Evolutionary conservation across 2,329 filamentous ascomycete species (phyloP), one percentile per base, ranked within the genome.

Genomic region (Verticillium zaregamsianum): DNA sequence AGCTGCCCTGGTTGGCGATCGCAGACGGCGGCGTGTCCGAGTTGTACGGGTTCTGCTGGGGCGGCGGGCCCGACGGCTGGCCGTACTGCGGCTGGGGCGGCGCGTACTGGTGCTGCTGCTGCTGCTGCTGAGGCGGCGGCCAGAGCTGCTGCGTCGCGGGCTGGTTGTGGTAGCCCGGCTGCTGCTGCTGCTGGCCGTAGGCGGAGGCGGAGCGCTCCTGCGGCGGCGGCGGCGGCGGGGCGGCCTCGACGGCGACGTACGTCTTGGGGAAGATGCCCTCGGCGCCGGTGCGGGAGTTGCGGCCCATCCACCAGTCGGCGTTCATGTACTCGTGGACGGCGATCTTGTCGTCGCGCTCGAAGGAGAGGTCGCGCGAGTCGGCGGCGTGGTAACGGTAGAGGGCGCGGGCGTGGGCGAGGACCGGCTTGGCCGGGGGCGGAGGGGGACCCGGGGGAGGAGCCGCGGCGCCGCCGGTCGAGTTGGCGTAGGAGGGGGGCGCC

Each of bases 241-340:
- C 87, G 67, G 90, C 82, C 68, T 93, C 88, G 59, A 90, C 77
- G 59, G 91, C 80, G 65, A 96, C 93, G 73, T 98, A 98, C 74
- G 86, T 92, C 68, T 90, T 86, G n/a, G 94, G 94, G 83, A 98
- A 98, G 74, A 98, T 97, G 69, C 94, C 94, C 78, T 96, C 92
- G 67, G 86, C 79, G 61, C 90, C 90, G 9, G 93, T 96, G 59
- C 92, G 87, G 71, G 89, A 81, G 77, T 96, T 97, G 68, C 86
- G 86, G 68, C 94, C 94, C 82, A 92, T 89, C 92, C 93, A 97
- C 94, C 94, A 98, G 77, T 98, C 93, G 65, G 89, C 87, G 77
- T 98, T 98, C 90, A 97, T 95, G 80, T 96, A 93, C 77, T 97
- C 92, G 67, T 87, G 86, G 25, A 98, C 90, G 63, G 86, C 84